Base-by-base conservation (phyloP, 345 rosid genomes). In the Aegle marmelos region DNA sequence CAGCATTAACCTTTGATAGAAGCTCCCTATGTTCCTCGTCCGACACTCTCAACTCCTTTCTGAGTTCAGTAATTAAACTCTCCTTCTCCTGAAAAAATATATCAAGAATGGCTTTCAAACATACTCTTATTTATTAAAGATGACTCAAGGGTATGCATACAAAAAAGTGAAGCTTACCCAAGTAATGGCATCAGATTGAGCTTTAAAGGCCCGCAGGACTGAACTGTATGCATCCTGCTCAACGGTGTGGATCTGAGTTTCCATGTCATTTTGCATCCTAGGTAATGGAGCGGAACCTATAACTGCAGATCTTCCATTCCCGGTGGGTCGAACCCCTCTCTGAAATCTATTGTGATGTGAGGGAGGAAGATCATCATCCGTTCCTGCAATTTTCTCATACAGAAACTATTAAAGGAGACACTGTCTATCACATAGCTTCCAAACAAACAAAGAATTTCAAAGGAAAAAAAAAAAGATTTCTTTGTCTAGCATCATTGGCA, bases 291-390 rank as follows among this genome's bases (percentile, higher is more conserved):
- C 86, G 81, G 92, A 73, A 50, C 89, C 93, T 33, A 86, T 85
- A 74, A 79, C 88, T 70, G 88, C 87, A 80, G 98, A 81, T 79
- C 97, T 91, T 76, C 98, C 99, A 91, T 94, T 94, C 73, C 94
- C 97, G 60, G 94, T 81, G 66, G 90, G 81, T 22, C 84, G 90
- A 21, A 83, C 87, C 30, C 92, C 95, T 87, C 96, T 80, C 79
- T 90, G 99, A 83, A 86, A 97, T 88, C 97, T 91, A 83, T 86
- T 89, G 85, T 89, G 97, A 82, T 90, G 98, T 27, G 98, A 82
- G 62, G 99, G 98, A 84, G 98, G 99, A 59, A 96, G 91, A 82
- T 91, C 99, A 82, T 94, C 99, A 85, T 94, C 99, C 22, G 99
- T 94, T 80, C 98, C 99, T 97, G 87, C 80, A 86, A 77, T 78